Base-by-base conservation (phyloP, 1,139 yeast genomes). In the Debaryomycetaceae sp. region DNA sequence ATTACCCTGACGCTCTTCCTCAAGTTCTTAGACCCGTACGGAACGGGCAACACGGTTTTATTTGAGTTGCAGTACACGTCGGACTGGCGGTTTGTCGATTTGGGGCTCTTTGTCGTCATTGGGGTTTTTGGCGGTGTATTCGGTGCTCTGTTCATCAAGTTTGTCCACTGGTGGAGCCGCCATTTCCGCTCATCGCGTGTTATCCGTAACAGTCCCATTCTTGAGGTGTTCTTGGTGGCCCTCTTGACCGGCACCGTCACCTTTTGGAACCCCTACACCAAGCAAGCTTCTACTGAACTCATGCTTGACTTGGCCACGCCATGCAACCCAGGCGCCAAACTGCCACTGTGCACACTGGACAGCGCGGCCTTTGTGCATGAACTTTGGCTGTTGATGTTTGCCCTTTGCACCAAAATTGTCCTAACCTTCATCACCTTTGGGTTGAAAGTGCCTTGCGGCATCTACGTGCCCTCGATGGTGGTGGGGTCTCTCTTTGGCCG, bases 401-500 rank as follows among this genome's bases (percentile, higher is more conserved):
- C 81, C 3, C 56, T 77, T 28, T 39, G 60, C 1, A 55, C 71
- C 29, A 77, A 76, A 41, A 43, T 70, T 1, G 34, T 64, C 2
- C 53, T 77, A 20, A 76, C 82, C 0, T 59, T 69, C 18, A 48
- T 75, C 8, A 74, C 83, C 0, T 75, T 75, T 50, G 85, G 85
- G 1, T 51, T 76, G 34, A 78, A 75, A 43, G 58, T 78, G 3
- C 85, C 85, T 0, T 69, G 78, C 34, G 85, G 85, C 15, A 73
- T 78, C 15, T 78, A 78, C 45, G 80, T 78, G 0, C 85, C 85
- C 2, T 72, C 82, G 1, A 76, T 78, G 83, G 81, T 77, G 1
- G 62, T 71, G 33, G 85, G 85, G 5, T 83, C 84, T 0, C 53
- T 78, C 11, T 76, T 74, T 54, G 85, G 85, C 1, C 49, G 83